Conservation (phyloP, 768 basidiomycete genomes). For the Psilocybe cyanescens region DNA sequence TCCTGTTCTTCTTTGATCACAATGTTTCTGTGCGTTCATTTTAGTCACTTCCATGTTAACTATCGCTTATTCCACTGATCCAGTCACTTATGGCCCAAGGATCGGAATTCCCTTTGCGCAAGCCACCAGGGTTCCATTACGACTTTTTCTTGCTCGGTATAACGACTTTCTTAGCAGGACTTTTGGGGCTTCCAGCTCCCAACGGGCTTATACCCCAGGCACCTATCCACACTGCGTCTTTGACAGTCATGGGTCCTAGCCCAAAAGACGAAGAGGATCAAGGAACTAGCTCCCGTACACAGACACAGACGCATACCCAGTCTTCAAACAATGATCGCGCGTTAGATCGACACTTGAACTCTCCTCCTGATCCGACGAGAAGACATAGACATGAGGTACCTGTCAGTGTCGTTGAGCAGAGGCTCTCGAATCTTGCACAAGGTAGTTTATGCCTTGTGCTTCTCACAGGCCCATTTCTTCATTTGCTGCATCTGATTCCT, state of each 20-base stretch:
- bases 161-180: slow-evolving; percentile 85
- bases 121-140: slow-evolving; percentile 86
- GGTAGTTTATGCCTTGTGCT: slow-evolving; percentile 80
- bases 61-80: slow-evolving; percentile 5
- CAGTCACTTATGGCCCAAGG: slow-evolving; percentile 93
- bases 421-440: slow-evolving; percentile 90
- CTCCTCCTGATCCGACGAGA: slow-evolving; percentile 22
- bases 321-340: slow-evolving; percentile 10
- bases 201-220: slow-evolving; percentile 88
- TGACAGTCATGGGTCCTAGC: slow-evolving; percentile 66
- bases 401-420: slow-evolving; percentile 84
- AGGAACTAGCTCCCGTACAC: slow-evolving; percentile 19
- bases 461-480: slow-evolving; percentile 81
- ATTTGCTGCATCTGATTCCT: slow-evolving; percentile 79
- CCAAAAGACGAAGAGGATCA: slow-evolving; percentile 38
- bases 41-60: background rate
- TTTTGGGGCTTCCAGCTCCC: slow-evolving; percentile 87
- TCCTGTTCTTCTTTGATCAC: slow-evolving; percentile 95
- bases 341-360: slow-evolving; percentile 13
- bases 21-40: slow-evolving; percentile 79
- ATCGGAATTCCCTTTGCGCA: slow-evolving; percentile 85
- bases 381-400: slow-evolving; percentile 51
- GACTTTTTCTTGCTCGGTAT: slow-evolving; percentile 93
- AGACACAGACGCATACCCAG: slow-evolving; percentile 16
- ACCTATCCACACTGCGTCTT: slow-evolving; percentile 88